Evolutionary conservation across 345 rosid species (phyloP).

Genomic region (Turnera subulata): DNA sequence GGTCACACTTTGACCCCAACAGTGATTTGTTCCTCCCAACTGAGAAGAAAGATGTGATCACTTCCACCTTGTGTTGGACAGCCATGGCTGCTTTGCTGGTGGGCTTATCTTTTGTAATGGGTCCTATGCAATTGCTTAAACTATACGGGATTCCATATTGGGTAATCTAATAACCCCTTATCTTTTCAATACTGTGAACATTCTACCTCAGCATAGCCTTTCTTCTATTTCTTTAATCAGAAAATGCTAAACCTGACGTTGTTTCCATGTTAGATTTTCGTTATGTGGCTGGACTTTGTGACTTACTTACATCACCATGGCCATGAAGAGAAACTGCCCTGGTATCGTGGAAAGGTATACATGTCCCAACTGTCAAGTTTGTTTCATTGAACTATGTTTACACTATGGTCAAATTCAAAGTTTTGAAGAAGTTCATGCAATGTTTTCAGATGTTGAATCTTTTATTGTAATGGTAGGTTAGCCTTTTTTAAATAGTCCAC

Average conservation of each 20-base stretch:
- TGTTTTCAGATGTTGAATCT: not conserved
- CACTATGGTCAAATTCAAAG: not conserved
- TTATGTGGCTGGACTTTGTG: slow-evolving; percentile 77
- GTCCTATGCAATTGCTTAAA: slow-evolving; percentile 20
- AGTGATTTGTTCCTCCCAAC: slow-evolving; percentile 36
- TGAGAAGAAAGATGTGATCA: slow-evolving; percentile 35
- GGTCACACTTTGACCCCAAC: slow-evolving; percentile 38
- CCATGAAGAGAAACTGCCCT: slow-evolving; percentile 72
- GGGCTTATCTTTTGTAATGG: slow-evolving; percentile 20
- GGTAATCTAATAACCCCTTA: slow-evolving; percentile 1
- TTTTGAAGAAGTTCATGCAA: not conserved
- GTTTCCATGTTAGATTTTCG: slow-evolving; percentile 42
- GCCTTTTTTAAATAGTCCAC: too few species aligned
- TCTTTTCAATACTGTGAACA: not conserved
- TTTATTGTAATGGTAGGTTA: not conserved
- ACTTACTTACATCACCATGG: slow-evolving; percentile 93
- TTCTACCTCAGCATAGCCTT: not conserved
- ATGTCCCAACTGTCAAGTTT: not conserved
- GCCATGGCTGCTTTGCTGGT: slow-evolving; percentile 31
- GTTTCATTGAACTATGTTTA: not conserved
- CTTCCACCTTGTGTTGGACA: slow-evolving; percentile 32
- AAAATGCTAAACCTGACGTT: not conserved
- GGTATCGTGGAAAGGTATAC: slow-evolving; percentile 88
- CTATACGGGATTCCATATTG: slow-evolving; percentile 25
- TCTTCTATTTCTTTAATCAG: not conserved